A percentile compares a stretch with the other conserved stretches of the same genome.
phyloP scores from a whole-genome alignment of 2,329 filamentous ascomycete species.

The Hypoxylon sp. region DNA sequence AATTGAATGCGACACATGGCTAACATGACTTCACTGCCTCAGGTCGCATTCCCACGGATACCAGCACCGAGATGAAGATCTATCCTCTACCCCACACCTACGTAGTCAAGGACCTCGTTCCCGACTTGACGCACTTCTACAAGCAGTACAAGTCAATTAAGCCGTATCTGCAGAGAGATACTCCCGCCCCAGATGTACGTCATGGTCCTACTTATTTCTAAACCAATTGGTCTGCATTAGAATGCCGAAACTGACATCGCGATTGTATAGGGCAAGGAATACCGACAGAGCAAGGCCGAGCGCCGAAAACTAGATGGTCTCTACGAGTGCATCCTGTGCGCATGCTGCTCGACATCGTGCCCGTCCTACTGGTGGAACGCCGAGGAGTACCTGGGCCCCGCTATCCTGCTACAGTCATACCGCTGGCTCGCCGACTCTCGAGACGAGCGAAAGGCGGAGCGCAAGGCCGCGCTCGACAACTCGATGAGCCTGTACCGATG shows the following conservation, averaged over 20 bases:
- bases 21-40: conserved; percentile 48
- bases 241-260: background rate
- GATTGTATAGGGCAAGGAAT: conserved; percentile 82
- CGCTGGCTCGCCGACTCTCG: conserved; percentile 96
- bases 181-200: conserved; percentile 85
- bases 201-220: conserved; percentile 36
- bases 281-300: conserved; percentile 90
- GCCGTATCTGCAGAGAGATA: conserved; percentile 95
- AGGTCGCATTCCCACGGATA: conserved; percentile 95
- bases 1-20: conserved; percentile 35
- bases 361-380: conserved; percentile 99
- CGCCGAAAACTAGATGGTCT: conserved; percentile 97
- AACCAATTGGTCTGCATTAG: conserved; percentile 8
- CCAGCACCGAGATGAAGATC: conserved; percentile 86
- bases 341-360: conserved; percentile 98
- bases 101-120: conserved; percentile 98
- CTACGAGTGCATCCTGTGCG: conserved; percentile 99
- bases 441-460: conserved; percentile 89
- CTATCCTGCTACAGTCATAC: conserved; percentile 97
- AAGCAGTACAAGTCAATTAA: conserved; percentile 99
- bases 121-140: conserved; percentile 98
- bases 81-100: conserved; percentile 99
- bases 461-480: conserved; percentile 94
- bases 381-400: conserved; percentile 97
- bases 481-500: conserved; percentile 99